Conservation (phyloP, 306 rosid species). For the Leucaena leucocephala region DNA sequence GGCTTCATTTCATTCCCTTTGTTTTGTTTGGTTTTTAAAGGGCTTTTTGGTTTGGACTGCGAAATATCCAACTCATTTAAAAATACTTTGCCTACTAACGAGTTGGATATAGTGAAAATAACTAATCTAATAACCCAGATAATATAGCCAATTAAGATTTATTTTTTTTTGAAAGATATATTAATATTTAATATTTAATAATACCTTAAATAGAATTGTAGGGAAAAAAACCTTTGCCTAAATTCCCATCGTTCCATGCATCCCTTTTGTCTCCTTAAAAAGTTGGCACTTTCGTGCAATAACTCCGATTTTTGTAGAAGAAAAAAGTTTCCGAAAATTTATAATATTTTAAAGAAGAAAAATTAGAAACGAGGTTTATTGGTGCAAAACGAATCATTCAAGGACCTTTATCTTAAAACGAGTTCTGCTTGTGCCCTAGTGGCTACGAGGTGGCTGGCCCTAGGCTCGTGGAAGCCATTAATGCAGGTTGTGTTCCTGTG, state of each 20-base stretch:
- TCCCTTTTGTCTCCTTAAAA: too few species aligned
- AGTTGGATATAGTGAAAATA: too few species aligned
- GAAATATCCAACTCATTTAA: neutral
- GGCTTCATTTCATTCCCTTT: neutral
- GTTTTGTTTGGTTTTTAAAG: neutral
- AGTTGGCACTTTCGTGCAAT: too few species aligned
- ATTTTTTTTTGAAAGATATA: too few species aligned
- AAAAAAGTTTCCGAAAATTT: neutral
- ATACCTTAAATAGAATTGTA: too few species aligned
- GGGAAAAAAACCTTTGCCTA: too few species aligned
- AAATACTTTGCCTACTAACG: too few species aligned
- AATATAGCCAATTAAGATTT: too few species aligned
- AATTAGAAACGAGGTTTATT: neutral
- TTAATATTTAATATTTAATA: too few species aligned
- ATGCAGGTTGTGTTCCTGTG: constrained; percentile 68
- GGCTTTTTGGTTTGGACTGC: neutral
- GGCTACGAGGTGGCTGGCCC: constrained; percentile 87
- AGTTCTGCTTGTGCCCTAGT: constrained; percentile 69
- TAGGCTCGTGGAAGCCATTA: constrained; percentile 62
- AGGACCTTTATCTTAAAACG: neutral
- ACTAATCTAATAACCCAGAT: too few species aligned
- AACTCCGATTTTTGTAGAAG: neutral
- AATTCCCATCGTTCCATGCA: too few species aligned
- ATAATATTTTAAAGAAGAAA: neutral
- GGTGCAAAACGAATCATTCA: neutral